Percentiles rank a stretch among this genome's conserved stretches.
Conservation (phyloP, 2,329 filamentous ascomycete species). For the Calonectria honghensis region DNA sequence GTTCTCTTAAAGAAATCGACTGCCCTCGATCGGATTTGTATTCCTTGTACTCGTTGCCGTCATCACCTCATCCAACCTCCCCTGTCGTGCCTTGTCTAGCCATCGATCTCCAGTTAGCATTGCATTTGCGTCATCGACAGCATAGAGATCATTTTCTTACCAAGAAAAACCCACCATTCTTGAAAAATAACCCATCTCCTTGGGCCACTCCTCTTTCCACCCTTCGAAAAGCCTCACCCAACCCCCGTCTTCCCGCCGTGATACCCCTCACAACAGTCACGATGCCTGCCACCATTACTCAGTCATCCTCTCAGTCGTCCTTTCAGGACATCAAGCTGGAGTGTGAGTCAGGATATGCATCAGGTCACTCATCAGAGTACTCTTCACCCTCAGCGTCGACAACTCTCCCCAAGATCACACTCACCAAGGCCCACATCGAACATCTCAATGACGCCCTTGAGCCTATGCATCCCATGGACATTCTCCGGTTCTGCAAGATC, state of each 20-base stretch:
- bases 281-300: slow-evolving; percentile 61
- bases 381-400: slow-evolving; percentile 59
- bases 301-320: slow-evolving; percentile 63
- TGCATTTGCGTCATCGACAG: slow-evolving; percentile 52
- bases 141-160: slow-evolving; percentile 24
- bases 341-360: slow-evolving; percentile 90
- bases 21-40: slow-evolving; percentile 48
- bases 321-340: slow-evolving; percentile 66
- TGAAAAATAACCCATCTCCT: slow-evolving; percentile 31
- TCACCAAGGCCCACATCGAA: slow-evolving; percentile 90
- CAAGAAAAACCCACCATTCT: slow-evolving; percentile 20
- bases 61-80: slow-evolving; percentile 43
- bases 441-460: slow-evolving; percentile 94
- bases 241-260: slow-evolving; percentile 33
- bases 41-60: slow-evolving; percentile 48
- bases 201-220: slow-evolving; percentile 45
- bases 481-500: slow-evolving; percentile 93
- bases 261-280: slow-evolving; percentile 52
- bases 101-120: slow-evolving; percentile 50
- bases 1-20: slow-evolving; percentile 54
- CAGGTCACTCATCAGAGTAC: slow-evolving; percentile 64
- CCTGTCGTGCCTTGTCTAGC: slow-evolving; percentile 47
- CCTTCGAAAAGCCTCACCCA: slow-evolving; percentile 50
- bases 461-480: slow-evolving; percentile 90
- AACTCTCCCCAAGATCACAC: slow-evolving; percentile 83